Conservation (phyloP, 257 asterid species). For the Solanum bulbocastanum region DNA sequence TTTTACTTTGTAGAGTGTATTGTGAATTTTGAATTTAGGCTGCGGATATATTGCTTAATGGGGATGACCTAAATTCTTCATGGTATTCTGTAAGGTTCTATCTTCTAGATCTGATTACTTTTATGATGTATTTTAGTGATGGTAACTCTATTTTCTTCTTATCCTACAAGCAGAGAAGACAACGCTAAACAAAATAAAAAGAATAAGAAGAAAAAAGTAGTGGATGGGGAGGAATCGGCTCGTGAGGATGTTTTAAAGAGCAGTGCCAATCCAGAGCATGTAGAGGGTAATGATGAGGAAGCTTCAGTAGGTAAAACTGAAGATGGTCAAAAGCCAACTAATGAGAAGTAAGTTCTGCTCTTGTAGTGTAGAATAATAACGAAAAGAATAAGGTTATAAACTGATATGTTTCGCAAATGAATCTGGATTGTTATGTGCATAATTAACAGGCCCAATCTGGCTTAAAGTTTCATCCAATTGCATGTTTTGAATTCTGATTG, state of each 20-base stretch:
- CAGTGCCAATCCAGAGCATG: neutral
- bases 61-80: neutral
- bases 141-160: neutral
- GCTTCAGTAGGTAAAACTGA: slow-evolving; percentile 26
- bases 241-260: slow-evolving; percentile 14
- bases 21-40: neutral
- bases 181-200: slow-evolving; percentile 40
- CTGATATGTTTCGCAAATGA: neutral
- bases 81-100: neutral
- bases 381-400: neutral
- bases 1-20: neutral
- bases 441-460: neutral
- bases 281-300: slow-evolving; percentile 14
- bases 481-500: neutral
- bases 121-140: neutral
- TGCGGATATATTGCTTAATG: neutral
- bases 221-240: slow-evolving; percentile 23
- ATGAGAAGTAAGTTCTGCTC: slow-evolving; percentile 44
- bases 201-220: slow-evolving; percentile 50
- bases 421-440: neutral
- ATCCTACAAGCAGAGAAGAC: neutral
- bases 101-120: neutral
- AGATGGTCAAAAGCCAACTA: slow-evolving; percentile 25
- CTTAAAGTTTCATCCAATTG: neutral
- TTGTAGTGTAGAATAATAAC: neutral